Evolutionary conservation across 257 asterid genomes (phyloP), one percentile per base, ranked within the genome.

Genomic region (Jasminum sambac): DNA sequence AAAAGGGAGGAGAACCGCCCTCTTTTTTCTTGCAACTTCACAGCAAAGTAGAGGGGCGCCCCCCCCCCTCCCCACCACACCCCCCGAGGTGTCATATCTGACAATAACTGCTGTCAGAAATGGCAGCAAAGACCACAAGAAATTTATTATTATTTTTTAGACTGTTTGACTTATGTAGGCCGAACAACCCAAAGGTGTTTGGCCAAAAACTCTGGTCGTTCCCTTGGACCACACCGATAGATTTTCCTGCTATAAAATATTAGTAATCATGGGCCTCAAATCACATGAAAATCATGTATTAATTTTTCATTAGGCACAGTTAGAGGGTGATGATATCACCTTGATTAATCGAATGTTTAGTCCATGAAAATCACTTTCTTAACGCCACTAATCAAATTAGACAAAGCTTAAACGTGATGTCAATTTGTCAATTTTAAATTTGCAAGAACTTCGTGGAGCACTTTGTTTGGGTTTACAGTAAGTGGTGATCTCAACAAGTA

Each of bases 401-500:
- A 24, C 36, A n/a, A 16, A n/a, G 21, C 67, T 64, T 21, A 19
- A 61, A 44, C 12, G 50, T 19, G 36, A 55, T 23, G 62, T 55
- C 62, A 55, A 13, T 63, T 55, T 25, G 10, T 17, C 24, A 26
- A 34, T 40, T 73, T 38, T 26, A 26, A 34, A 58, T 26, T 13
- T 11, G 25, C n/a, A 38, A 25, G 46, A 58, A 42, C 68, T 60
- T 58, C 11, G 26, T 69, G 36, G 43, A 30, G 43, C 46, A 26
- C 61, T 61, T 41, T 25, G 48, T 25, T 58, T 59, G 37, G 42
- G 34, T 10, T 24, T 16, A 24, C 17, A 11, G 34, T 39, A 70
- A 41, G 44, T 40, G 68, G 55, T 77, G 78, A 77, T 55, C 72
- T 72, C 81, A 68, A 55, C 72, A 44, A 69, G 48, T 25, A 60